Evolutionary conservation across 108 stramenopile species (phyloP).

Genomic region (Skeletonema potamos): DNA sequence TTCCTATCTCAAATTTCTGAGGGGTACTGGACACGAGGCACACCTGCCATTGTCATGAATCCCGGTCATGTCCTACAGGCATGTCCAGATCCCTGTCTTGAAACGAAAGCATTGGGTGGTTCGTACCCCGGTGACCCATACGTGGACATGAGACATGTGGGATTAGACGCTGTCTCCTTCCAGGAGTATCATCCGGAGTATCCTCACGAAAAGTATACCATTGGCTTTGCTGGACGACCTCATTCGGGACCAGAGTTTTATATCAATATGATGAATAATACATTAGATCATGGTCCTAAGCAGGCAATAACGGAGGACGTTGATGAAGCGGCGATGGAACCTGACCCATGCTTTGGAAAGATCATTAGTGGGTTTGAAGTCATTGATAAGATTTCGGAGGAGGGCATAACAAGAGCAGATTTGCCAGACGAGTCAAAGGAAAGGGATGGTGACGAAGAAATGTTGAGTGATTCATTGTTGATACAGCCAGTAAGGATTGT

Average conservation of each 20-base stretch:
- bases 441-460: not conserved
- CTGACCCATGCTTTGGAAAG: slow-evolving; percentile 94
- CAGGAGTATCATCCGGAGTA: slow-evolving; percentile 80
- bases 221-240: slow-evolving; percentile 88
- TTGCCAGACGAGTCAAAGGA: slow-evolving; percentile 19
- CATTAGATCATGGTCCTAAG: slow-evolving; percentile 84
- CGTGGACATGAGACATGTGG: slow-evolving; percentile 39
- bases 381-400: slow-evolving; percentile 51
- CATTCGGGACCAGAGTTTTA: slow-evolving; percentile 92
- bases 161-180: slow-evolving; percentile 58
- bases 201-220: slow-evolving; percentile 79
- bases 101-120: slow-evolving; percentile 28
- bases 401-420: slow-evolving; percentile 23
- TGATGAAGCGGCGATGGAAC: slow-evolving; percentile 56
- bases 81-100: slow-evolving; percentile 75
- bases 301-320: slow-evolving; percentile 45
- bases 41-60: slow-evolving; percentile 70
- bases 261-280: slow-evolving; percentile 82
- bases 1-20: slow-evolving; percentile 53
- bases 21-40: slow-evolving; percentile 64
- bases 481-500: slow-evolving; percentile 37
- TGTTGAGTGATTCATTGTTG: slow-evolving; percentile 13
- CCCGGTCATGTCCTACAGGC: slow-evolving; percentile 85
- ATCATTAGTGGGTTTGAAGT: slow-evolving; percentile 71
- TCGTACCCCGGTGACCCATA: slow-evolving; percentile 43